Evolutionary conservation across 805 yeast species (phyloP).

Genomic region (Wickerhamiella nectarea): DNA sequence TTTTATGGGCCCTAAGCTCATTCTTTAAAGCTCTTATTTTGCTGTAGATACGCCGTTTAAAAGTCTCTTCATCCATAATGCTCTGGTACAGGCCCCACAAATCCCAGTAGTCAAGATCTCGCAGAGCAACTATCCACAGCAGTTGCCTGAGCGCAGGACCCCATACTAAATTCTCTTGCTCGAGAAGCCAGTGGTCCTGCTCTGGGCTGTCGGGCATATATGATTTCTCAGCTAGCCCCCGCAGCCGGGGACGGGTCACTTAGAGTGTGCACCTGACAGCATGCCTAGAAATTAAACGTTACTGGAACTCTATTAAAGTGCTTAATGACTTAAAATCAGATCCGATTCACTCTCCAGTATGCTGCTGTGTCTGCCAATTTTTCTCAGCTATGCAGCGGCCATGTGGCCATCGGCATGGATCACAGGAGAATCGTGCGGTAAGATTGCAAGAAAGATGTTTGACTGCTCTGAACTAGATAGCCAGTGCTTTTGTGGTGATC

Average conservation of each 20-base stretch:
- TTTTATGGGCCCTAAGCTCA: neutral
- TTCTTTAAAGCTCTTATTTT: neutral
- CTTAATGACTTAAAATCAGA: neutral
- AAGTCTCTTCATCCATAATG: neutral
- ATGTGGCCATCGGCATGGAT: conserved; percentile 14
- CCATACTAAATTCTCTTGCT: neutral
- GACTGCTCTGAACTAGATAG: conserved; percentile 17
- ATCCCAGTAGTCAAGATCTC: neutral
- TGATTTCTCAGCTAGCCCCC: neutral
- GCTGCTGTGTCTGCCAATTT: neutral
- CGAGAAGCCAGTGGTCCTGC: too few relatives aligned
- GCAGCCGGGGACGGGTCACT: too few relatives aligned
- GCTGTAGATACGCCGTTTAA: neutral
- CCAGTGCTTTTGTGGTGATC: conserved; percentile 23
- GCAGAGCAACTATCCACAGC: conserved; percentile 1
- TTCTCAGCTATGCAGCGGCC: conserved; percentile 5
- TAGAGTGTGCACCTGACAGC: too few relatives aligned
- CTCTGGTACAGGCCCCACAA: neutral
- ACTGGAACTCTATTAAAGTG: too few relatives aligned
- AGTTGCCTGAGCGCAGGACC: neutral
- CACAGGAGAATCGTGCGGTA: conserved; percentile 16
- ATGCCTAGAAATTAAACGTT: too few relatives aligned
- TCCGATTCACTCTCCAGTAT: neutral
- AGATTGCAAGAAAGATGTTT: conserved; percentile 15
- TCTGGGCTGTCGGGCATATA: too few relatives aligned